Evolutionary conservation across 2,329 filamentous ascomycete species (phyloP), one percentile per base, ranked within the genome.

Genomic region (Harringtonia lauricola): DNA sequence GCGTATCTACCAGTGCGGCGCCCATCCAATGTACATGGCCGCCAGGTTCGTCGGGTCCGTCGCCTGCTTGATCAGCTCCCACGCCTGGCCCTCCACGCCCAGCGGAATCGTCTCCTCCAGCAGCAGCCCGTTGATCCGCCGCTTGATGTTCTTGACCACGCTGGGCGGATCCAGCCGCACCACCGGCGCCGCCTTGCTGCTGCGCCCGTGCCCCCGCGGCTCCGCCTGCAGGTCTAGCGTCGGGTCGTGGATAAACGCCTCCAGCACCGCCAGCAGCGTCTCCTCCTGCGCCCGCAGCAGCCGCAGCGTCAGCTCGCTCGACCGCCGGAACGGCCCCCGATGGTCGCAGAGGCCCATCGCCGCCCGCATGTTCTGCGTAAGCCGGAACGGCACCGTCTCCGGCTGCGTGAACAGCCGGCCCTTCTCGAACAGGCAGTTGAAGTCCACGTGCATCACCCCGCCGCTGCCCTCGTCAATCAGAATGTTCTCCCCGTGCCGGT

Each of bases 371-470:
- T 98, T 98, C 70, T 95, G 90, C 4, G 92, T 98, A 35, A 98
- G 72, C 15, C 94, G 84, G 71, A 98, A 99, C 2, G 92, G 94
- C 1, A 98, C 92, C 26, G 84, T 72, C 63, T 99, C 92, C 0
- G 92, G 90, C 61, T 94, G 94, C 49, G 88, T 83, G 59, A 98
- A 96, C 0, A 89, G 95, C 34, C 90, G 75, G 2, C 92, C 92
- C 58, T 98, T 98, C 68, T 98, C 94, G 60, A 99, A 99, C 5
- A 98, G 79, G 62, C 94, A 98, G 65, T 98, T 98, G 72, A 99
- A 98, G 64, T 98, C 92, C 37, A 99, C 94, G 63, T 99, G 92
- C 63, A 98, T 86, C 3, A 94, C 81, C 41, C 90, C 90, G 36
- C 94, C 92, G 51, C 88, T 94, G 45, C 85, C 83, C 65, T 96